phyloP scores from a whole-genome alignment of 805 yeast genomes.

The Suhomyces tanzawaensis region DNA sequence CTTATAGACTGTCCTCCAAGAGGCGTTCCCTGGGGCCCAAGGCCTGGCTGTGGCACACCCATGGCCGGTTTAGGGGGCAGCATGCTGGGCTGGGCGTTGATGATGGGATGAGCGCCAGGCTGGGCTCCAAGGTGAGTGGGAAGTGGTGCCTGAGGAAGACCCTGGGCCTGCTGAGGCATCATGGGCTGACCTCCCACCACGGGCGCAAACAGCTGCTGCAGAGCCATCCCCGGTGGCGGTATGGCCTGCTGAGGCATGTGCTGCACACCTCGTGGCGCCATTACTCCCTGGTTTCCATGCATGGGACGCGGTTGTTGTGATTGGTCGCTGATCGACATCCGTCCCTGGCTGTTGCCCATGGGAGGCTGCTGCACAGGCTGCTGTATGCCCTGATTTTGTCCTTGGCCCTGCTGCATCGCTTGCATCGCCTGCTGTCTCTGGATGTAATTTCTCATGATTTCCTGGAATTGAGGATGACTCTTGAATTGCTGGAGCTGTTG shows the following conservation, averaged over 20 bases:
- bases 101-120: conserved; percentile 1
- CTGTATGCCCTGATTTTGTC: conserved; percentile 15
- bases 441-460: conserved; percentile 38
- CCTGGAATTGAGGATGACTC: conserved; percentile 43
- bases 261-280: not conserved
- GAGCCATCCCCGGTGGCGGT: conserved; percentile 2
- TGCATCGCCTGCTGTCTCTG: conserved; percentile 40
- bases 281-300: conserved; percentile 2
- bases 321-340: not conserved
- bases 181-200: conserved; percentile 2
- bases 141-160: not conserved
- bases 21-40: too few relatives aligned
- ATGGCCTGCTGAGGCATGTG: conserved; percentile 3
- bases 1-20: not conserved
- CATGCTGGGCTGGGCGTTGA: not conserved
- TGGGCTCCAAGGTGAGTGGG: not conserved
- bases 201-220: conserved; percentile 3
- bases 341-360: conserved; percentile 7
- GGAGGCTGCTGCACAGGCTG: conserved; percentile 3
- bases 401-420: conserved; percentile 24
- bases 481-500: conserved; percentile 43
- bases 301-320: conserved; percentile 4
- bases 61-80: not conserved
- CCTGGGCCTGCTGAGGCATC: not conserved
- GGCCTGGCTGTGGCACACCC: not conserved